Evolutionary conservation across 768 basidiomycete species (phyloP).

Genomic region (Rhizopogon rudus): DNA sequence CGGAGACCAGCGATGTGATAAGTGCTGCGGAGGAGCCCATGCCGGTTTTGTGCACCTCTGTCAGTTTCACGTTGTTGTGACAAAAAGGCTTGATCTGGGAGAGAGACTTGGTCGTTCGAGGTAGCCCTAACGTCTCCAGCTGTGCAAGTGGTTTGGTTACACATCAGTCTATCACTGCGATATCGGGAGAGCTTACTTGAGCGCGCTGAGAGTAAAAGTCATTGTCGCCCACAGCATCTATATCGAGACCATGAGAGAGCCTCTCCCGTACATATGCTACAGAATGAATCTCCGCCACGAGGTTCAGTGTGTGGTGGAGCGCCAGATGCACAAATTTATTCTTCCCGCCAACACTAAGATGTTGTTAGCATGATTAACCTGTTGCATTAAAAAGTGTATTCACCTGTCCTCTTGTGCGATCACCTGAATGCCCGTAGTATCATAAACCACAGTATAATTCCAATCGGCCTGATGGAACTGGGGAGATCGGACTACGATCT

Average conservation of each 20-base stretch:
- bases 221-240: constrained; percentile 88
- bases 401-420: constrained; percentile 18
- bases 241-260: constrained; percentile 57
- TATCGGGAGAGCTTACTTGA: constrained; percentile 47
- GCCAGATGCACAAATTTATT: constrained; percentile 96
- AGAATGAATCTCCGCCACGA: constrained; percentile 59
- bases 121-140: constrained; percentile 60
- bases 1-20: constrained; percentile 90
- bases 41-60: constrained; percentile 95
- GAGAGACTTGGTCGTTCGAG: constrained; percentile 61
- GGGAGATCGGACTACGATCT: constrained; percentile 78
- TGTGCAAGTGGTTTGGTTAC: constrained; percentile 24
- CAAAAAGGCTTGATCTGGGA: constrained; percentile 71
- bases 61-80: constrained; percentile 60
- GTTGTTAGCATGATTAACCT: constrained; percentile 2
- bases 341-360: constrained; percentile 37
- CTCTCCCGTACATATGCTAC: constrained; percentile 31
- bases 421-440: constrained; percentile 24
- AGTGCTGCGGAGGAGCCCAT: constrained; percentile 96
- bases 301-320: constrained; percentile 67
- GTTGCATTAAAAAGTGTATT: background rate
- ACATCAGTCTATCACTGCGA: background rate
- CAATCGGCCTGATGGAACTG: constrained; percentile 85
- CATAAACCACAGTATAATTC: constrained; percentile 53
- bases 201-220: constrained; percentile 96